Base-by-base conservation (phyloP, 768 basidiomycete species). In the Naganishia antarctica region DNA sequence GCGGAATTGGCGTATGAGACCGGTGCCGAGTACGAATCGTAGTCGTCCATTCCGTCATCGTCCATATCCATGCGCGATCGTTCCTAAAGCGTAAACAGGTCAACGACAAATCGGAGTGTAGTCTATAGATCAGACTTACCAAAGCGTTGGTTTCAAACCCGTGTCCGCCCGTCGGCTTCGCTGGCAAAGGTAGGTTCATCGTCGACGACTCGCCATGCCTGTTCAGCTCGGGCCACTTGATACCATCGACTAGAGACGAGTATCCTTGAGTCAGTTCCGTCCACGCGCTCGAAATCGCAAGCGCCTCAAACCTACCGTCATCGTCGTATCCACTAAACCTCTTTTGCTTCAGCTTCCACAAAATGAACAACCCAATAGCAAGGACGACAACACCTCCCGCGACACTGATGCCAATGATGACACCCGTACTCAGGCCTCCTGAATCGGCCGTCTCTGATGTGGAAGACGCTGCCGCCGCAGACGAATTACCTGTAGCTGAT, bases 211-310 rank as follows among this genome's bases (percentile, higher is more conserved):
- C 74, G 21, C 76, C 76, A 63, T 77, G 76, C 57, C 71, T 63
- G 62, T 77, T 75, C 16, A 77, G 69, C 50, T 77, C 76, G 25
- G 76, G 76, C 74, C 76, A 77, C 59, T 73, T 63, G 66, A 77
- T 77, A 34, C 70, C 76, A 45, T 77, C 76, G 23, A 32, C 63
- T 64, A 40, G 8, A 3, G 40, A 31, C 1, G 21, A 4, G n/a
- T 3, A n/a, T 13, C 11, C 41, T 43, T 51, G 25, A 44, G 15
- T 25, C n/a, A n/a, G n/a, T n/a, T n/a, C n/a, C n/a, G n/a, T n/a
- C n/a, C n/a, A 28, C 40, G 9, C 23, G 40, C 21, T 11, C 16
- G 37, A 18, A 26, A 7, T 1, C 25, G 37, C 40, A 11, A 13
- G 16, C 32, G 43, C 11, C 59, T 4, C 21, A 25, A 18, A 62